Evolutionary conservation across 148 eudicot genomes (phyloP).

Genomic region (Nyssa sinensis): DNA sequence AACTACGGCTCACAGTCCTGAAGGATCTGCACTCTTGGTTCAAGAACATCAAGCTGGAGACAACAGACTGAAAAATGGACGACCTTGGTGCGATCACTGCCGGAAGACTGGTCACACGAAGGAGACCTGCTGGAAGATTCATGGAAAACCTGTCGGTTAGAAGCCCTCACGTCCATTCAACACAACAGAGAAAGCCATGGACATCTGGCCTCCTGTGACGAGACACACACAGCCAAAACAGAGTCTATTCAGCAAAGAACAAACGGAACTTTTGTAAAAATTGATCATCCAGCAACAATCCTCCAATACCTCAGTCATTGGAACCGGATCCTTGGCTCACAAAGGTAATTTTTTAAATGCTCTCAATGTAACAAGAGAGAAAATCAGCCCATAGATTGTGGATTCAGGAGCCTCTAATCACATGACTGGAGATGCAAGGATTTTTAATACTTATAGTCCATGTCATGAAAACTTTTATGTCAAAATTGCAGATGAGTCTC

Average conservation of each 20-base stretch:
- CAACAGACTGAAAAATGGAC: background rate
- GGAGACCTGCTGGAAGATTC: background rate
- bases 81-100: background rate
- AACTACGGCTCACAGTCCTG: background rate
- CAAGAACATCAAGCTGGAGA: background rate
- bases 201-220: background rate
- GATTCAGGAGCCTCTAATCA: background rate
- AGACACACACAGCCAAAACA: background rate
- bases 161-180: background rate
- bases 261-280: background rate
- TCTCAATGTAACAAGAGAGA: background rate
- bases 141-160: too few relatives aligned
- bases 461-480: background rate
- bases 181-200: background rate
- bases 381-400: too few relatives aligned
- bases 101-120: background rate
- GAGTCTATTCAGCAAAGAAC: background rate
- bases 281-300: background rate
- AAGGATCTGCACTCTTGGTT: background rate
- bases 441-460: background rate
- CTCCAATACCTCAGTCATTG: background rate
- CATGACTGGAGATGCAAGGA: background rate
- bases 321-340: background rate
- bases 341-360: background rate
- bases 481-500: background rate